phyloP scores from a whole-genome alignment of 2,329 filamentous ascomycete species.

The Nemania abortiva region DNA sequence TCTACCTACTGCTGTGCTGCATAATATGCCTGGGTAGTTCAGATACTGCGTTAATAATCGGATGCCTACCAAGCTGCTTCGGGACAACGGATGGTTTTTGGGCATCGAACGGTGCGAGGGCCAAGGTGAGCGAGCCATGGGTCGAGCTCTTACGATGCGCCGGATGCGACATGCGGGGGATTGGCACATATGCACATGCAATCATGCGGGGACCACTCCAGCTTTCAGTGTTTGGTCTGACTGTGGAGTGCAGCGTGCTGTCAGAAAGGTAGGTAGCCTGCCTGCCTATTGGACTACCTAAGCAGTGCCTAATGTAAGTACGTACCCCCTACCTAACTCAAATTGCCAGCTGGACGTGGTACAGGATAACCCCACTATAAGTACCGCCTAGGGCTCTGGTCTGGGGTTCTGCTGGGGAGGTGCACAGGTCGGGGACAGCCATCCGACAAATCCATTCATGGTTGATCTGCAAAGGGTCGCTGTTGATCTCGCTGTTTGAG shows the following conservation, averaged over 20 bases:
- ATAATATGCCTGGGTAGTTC: not conserved
- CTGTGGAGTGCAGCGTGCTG: constrained; percentile 17
- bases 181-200: constrained; percentile 29
- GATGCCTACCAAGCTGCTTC: not conserved
- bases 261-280: not conserved
- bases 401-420: not conserved
- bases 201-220: constrained; percentile 22
- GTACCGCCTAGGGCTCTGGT: not conserved
- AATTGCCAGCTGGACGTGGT: not conserved
- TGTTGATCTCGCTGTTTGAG: constrained; percentile 2
- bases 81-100: constrained; percentile 24
- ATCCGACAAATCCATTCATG: constrained; percentile 6
- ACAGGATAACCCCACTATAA: too few species aligned
- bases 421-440: not conserved
- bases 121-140: constrained; percentile 25
- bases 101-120: constrained; percentile 28
- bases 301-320: too few species aligned
- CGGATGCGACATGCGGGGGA: constrained; percentile 23
- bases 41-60: not conserved
- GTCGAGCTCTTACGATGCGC: constrained; percentile 39
- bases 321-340: not conserved
- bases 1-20: not conserved
- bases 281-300: not conserved
- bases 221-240: not conserved
- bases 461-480: constrained; percentile 13